Percentiles rank a stretch among this genome's conserved stretches.
Conservation (phyloP, 2,329 filamentous ascomycete species). For the Exophiala lecanii-corni region DNA sequence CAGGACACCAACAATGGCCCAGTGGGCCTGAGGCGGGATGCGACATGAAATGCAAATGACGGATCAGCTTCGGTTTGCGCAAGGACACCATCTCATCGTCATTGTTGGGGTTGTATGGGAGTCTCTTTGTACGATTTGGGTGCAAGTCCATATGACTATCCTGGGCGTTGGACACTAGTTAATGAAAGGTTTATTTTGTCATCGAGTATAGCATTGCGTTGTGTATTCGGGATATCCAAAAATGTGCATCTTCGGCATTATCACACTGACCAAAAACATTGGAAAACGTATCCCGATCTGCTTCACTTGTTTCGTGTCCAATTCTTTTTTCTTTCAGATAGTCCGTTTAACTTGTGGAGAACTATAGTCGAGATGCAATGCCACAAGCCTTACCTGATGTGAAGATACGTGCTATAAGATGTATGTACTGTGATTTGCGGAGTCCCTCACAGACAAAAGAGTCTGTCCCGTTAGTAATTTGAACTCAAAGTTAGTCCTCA, state of each 20-base stretch:
- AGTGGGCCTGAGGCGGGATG: constrained; percentile 1
- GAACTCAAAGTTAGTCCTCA: no score
- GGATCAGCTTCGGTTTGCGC: not conserved
- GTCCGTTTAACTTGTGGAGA: not conserved
- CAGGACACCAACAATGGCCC: constrained; percentile 2
- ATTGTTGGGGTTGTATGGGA: constrained; percentile 12
- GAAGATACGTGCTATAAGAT: no score
- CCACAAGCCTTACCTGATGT: not conserved
- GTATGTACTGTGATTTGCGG: no score
- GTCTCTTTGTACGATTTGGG: constrained; percentile 7
- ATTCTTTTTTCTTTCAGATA: constrained; percentile 1
- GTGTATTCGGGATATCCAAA: constrained; percentile 16
- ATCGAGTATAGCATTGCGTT: constrained; percentile 14
- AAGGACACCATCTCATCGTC: constrained; percentile 14
- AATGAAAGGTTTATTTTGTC: constrained; percentile 17
- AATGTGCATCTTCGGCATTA: constrained; percentile 12
- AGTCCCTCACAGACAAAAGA: no score
- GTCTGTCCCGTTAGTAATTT: no score
- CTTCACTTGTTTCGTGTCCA: not conserved
- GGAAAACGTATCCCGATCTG: not conserved
- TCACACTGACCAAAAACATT: constrained; percentile 5
- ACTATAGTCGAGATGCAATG: constrained; percentile 4
- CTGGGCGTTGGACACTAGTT: constrained; percentile 15
- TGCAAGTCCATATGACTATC: constrained; percentile 12
- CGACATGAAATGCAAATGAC: constrained; percentile 6